A percentile compares a stretch with the other conserved stretches of the same genome.
Conservation (phyloP, 306 rosid genomes). For the Castanospermum australe region DNA sequence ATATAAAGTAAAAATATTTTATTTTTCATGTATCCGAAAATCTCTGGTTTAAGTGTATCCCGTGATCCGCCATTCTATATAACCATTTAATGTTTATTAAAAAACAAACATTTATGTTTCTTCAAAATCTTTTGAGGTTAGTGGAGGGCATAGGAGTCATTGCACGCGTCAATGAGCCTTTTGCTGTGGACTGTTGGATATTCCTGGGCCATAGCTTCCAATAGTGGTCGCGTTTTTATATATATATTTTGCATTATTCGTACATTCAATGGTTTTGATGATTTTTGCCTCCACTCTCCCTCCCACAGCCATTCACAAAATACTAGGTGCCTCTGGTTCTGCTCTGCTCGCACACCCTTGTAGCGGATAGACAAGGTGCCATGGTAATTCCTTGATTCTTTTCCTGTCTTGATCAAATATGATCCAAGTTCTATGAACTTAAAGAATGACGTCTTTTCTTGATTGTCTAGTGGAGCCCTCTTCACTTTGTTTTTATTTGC, state of each 20-base stretch:
- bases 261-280: background rate
- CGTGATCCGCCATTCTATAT: background rate
- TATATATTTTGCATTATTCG: background rate
- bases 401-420: background rate
- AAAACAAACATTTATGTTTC: too few species aligned
- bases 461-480: background rate
- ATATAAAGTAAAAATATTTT: too few species aligned
- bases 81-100: too few species aligned
- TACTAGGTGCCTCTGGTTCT: background rate
- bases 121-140: background rate
- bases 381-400: background rate
- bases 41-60: too few species aligned
- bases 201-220: background rate
- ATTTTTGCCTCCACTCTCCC: background rate
- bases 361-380: too few species aligned
- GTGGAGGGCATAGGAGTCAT: slow-evolving; percentile 37
- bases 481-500: background rate
- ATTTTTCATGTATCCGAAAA: too few species aligned
- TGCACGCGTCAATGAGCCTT: slow-evolving; percentile 14
- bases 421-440: background rate
- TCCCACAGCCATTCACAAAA: background rate
- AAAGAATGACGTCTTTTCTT: background rate
- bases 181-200: background rate
- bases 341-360: background rate
- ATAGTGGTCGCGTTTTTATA: background rate